Evolutionary conservation across 768 basidiomycete species (phyloP), one percentile per base, ranked within the genome.

Genomic region (Mycena venus): DNA sequence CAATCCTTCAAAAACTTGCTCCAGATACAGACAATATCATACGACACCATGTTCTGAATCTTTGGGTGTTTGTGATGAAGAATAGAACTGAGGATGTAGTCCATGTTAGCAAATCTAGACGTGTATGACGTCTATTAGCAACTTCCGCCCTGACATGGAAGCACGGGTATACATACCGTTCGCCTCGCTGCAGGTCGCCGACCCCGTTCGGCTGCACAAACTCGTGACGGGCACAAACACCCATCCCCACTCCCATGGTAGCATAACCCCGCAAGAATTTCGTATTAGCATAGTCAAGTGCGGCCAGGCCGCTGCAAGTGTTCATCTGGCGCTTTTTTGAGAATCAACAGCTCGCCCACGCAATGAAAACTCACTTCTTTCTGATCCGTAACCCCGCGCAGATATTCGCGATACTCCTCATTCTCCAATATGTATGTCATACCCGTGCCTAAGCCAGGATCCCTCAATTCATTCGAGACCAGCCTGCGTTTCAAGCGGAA

Each of bases 321-420:
- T 25, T 53, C 51, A 53, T 53, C 51, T 53, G 25, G 23, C n/a
- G 4, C 10, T 1, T 4, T 11, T n/a, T 4, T n/a, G n/a, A n/a
- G 5, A 23, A 53, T n/a, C 51, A 15, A 23, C 14, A 29, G 17
- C 14, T 17, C 27, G 27, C n/a, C 21, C 7, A 64, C 8, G 47
- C 47, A 32, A 17, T 12, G 42, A 38, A 4, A 2, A 11, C 69
- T 15, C 32, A 71, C 62, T 61, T 71, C 70, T 11, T 56, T 44
- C 55, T 72, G 62, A 38, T 72, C 40, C 4, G 68, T 25, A 81
- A 55, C n/a, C 12, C 60, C 53, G 8, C 66, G 53, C 21, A 82
- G 29, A 34, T 75, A 77, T 0, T 71, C 66, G 9, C 47, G 58
- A 42, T 78, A 82, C 17, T 49, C 34, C 12, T 51, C 25, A 12